phyloP scores from a whole-genome alignment of 805 yeast species.

The Nakazawaea ernobii region DNA sequence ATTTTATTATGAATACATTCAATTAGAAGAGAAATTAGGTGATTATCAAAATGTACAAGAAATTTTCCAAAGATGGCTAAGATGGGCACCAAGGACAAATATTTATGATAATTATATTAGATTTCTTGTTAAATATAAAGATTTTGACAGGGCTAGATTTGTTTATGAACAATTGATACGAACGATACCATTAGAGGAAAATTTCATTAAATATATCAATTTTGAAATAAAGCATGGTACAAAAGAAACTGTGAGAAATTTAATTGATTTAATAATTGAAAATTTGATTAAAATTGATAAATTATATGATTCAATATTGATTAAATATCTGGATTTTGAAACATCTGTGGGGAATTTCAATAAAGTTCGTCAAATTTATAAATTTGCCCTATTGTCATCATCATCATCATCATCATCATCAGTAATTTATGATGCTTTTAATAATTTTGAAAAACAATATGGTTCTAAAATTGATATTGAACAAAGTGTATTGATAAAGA shows the following conservation, averaged over 20 bases:
- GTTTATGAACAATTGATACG: constrained; percentile 53
- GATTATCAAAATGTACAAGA: constrained; percentile 55
- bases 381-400: constrained; percentile 44
- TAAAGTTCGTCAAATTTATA: constrained; percentile 54
- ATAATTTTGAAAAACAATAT: constrained; percentile 59
- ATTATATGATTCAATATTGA: constrained; percentile 34
- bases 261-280: constrained; percentile 65
- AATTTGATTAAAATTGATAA: constrained; percentile 27
- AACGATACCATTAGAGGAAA: constrained; percentile 43
- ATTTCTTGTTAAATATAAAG: constrained; percentile 61
- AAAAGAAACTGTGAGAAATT: constrained; percentile 55
- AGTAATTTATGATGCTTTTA: constrained; percentile 30
- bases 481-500: constrained; percentile 42
- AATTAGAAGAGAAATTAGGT: constrained; percentile 74
- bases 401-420: constrained; percentile 44
- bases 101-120: constrained; percentile 76
- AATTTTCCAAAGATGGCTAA: constrained; percentile 75
- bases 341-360: constrained; percentile 51
- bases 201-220: constrained; percentile 73
- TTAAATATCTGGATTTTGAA: constrained; percentile 71
- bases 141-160: constrained; percentile 46
- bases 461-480: constrained; percentile 55
- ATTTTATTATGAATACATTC: constrained; percentile 79
- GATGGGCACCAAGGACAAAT: constrained; percentile 58
- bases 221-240: constrained; percentile 51